Conservation (phyloP, 352 stramenopile species). For the Pythium graminicola region DNA sequence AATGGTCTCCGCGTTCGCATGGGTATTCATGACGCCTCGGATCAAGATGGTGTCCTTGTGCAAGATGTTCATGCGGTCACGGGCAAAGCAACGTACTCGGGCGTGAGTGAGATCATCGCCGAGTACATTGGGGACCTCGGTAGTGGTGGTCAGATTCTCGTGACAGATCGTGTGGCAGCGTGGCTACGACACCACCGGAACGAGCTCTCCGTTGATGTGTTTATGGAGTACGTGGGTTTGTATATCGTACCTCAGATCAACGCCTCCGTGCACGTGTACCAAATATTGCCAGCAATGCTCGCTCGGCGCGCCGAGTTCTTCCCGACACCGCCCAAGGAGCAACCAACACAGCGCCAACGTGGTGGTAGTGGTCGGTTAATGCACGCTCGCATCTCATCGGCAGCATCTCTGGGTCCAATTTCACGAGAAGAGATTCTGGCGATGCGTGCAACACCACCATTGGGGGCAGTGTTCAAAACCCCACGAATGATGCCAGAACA, state of each 20-base stretch:
- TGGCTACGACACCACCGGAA: slow-evolving; percentile 2
- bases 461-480: background rate
- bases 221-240: slow-evolving; percentile 28
- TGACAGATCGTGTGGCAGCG: slow-evolving; percentile 1
- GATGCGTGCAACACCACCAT: background rate
- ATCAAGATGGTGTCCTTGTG: slow-evolving; percentile 9
- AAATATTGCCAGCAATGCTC: slow-evolving; percentile 27
- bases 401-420: background rate
- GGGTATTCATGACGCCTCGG: slow-evolving; percentile 22
- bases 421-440: background rate
- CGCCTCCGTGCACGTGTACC: slow-evolving; percentile 34
- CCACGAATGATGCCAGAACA: background rate
- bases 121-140: slow-evolving; percentile 24
- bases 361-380: slow-evolving; percentile 4
- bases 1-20: slow-evolving; percentile 29
- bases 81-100: slow-evolving; percentile 21
- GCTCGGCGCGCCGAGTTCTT: slow-evolving; percentile 4
- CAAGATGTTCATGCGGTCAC: slow-evolving; percentile 24
- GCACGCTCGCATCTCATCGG: background rate
- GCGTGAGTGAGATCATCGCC: slow-evolving; percentile 22
- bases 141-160: slow-evolving; percentile 23
- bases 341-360: background rate
- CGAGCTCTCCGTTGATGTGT: slow-evolving; percentile 13
- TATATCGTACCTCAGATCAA: slow-evolving; percentile 39
- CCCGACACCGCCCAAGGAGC: background rate